Evolutionary conservation across 352 stramenopile species (phyloP).

Genomic region (Phytopythium mirpurense): DNA sequence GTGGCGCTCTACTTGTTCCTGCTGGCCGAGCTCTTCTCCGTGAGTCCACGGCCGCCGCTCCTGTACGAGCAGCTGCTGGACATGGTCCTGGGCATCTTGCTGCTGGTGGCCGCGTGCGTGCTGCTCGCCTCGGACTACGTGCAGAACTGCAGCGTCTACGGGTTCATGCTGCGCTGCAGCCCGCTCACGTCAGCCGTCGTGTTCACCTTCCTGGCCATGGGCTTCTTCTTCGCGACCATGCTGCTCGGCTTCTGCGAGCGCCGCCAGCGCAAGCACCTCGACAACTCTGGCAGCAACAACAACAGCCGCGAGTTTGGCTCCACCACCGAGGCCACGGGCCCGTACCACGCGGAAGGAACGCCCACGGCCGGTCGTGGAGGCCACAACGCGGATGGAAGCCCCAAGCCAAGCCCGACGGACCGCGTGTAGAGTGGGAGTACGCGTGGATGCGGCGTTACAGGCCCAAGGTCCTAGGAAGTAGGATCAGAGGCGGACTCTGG

Average conservation of each 20-base stretch:
- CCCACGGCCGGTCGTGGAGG: slow-evolving; percentile 3
- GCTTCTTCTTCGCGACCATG: slow-evolving; percentile 39
- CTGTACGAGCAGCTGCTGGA: slow-evolving; percentile 50
- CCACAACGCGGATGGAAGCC: neutral
- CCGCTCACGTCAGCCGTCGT: slow-evolving; percentile 44
- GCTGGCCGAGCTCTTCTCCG: slow-evolving; percentile 30
- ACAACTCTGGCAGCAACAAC: slow-evolving; percentile 10
- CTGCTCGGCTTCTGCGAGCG: slow-evolving; percentile 48
- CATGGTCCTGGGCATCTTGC: slow-evolving; percentile 39
- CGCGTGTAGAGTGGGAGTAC: too few species aligned
- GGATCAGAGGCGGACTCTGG: too few species aligned
- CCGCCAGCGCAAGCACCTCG: slow-evolving; percentile 1
- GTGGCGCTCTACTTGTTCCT: slow-evolving; percentile 53
- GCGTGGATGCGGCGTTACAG: too few species aligned
- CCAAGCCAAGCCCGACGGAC: neutral
- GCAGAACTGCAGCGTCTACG: slow-evolving; percentile 50
- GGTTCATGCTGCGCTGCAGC: slow-evolving; percentile 64
- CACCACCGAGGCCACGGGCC: slow-evolving; percentile 2
- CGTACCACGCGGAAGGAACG: slow-evolving; percentile 9
- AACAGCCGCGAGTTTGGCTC: slow-evolving; percentile 9
- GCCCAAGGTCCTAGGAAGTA: too few species aligned
- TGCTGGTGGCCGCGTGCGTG: slow-evolving; percentile 62
- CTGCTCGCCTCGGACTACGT: slow-evolving; percentile 69
- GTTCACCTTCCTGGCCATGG: slow-evolving; percentile 62
- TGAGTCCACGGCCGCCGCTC: slow-evolving; percentile 33